phyloP scores from a whole-genome alignment of 2,329 filamentous ascomycete species.

The Chrysoporthe cubensis region DNA sequence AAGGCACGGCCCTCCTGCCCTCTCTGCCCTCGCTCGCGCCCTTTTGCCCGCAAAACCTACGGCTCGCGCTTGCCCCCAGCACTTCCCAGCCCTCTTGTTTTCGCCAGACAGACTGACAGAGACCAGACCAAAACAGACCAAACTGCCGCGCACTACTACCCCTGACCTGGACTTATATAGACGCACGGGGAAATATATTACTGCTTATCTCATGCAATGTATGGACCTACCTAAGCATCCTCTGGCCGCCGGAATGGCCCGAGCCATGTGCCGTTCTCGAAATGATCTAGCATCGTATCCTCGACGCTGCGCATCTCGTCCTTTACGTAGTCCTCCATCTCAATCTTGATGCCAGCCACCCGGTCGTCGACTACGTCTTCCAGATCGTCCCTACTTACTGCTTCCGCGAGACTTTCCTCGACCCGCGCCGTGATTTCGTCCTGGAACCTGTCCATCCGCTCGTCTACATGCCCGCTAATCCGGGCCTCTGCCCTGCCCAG shows the following conservation, averaged over 20 bases:
- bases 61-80: no score
- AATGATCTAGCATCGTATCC: slow-evolving; percentile 14
- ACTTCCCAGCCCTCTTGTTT: no score
- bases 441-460: background rate
- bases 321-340: slow-evolving; percentile 18
- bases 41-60: no score
- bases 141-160: no score
- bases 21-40: no score
- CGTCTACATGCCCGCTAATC: background rate
- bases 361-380: slow-evolving; percentile 16
- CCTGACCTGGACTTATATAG: no score
- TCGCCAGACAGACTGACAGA: no score
- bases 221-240: background rate
- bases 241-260: slow-evolving; percentile 2
- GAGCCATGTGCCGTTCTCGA: slow-evolving; percentile 13
- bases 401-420: background rate
- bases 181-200: no score
- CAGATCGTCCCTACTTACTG: slow-evolving; percentile 5
- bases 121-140: no score
- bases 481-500: slow-evolving; percentile 8
- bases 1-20: no score
- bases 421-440: slow-evolving; percentile 12
- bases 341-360: slow-evolving; percentile 12
- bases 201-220: no score
- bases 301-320: slow-evolving; percentile 11